Base-by-base conservation (phyloP, 805 yeast genomes). In the Candida incommunis region DNA sequence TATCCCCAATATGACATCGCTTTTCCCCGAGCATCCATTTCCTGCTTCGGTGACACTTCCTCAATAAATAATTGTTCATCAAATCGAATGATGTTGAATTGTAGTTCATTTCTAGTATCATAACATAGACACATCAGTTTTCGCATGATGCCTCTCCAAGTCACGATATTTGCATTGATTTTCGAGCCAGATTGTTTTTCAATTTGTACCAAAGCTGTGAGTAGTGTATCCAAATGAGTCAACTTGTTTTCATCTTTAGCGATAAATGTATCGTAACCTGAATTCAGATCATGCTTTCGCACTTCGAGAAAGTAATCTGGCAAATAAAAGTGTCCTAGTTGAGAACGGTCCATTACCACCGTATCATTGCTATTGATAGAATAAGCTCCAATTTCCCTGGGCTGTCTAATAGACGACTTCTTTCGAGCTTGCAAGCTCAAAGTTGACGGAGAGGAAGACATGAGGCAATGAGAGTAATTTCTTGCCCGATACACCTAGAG, bases 131-230 rank as follows among this genome's bases (percentile, higher is more conserved):
- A 69, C 62, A 92, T 65, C 29, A 90, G 63, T 47, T 75, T 74
- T 25, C 87, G 78, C 78, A 90, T 75, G 27, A 85, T 62, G 0
- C 96, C 97, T 53, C 96, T 70, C 73, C 84, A 86, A 0, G 95
- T 78, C 21, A 92, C 67, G 24, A 92, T 72, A 53, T 86, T 83
- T 1, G 75, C 74, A 23, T 72, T 71, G 2, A 74, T 56, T 48
- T 72, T 76, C n/a, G 54, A 54, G 1, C 68, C 68, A 3, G 65
- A 61, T 16, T 56, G 54, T 18, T 62, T 56, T 60, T 92, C 97
- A 53, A 74, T 66, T 3, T 64, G 52, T 48, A 68, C 64, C 4
- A 92, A 55, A 1, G 83, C 75, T 23, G 58, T 54, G 31, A 92
- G 61, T 3, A 82, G 63, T 0, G 80, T 76, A 40, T 71, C 69